A percentile compares a stretch with the other conserved stretches of the same genome.
Conservation (phyloP, 1,284 basidiomycete genomes). For the Tremellales sp. region DNA sequence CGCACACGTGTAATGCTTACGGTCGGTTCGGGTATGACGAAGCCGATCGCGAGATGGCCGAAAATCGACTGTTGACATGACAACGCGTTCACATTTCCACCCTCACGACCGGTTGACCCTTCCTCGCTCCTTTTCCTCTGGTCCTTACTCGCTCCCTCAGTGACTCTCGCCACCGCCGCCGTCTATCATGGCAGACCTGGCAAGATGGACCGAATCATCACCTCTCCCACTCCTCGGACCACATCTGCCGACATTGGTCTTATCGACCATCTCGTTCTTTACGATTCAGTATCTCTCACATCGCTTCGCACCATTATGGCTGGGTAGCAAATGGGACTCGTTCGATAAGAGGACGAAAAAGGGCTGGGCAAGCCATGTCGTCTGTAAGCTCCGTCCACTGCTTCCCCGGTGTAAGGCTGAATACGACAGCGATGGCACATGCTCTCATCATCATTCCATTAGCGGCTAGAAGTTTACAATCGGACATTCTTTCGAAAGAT, state of each 20-base stretch:
- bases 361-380: slow-evolving; percentile 19
- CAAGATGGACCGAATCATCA: slow-evolving; percentile 1
- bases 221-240: slow-evolving; percentile 20
- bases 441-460: slow-evolving; percentile 26
- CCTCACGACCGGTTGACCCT: no score
- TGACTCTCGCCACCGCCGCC: no score
- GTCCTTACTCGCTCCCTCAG: no score
- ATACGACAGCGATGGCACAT: slow-evolving; percentile 30
- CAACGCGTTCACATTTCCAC: no score
- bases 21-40: no score
- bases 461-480: slow-evolving; percentile 15
- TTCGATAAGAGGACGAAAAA: slow-evolving; percentile 16
- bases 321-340: slow-evolving; percentile 9
- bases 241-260: slow-evolving; percentile 20
- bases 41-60: no score
- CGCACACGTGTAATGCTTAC: no score
- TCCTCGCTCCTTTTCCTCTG: no score
- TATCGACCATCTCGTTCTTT: slow-evolving; percentile 22
- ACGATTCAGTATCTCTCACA: slow-evolving; percentile 15
- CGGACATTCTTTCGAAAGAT: slow-evolving; percentile 15
- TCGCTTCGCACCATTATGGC: slow-evolving; percentile 7
- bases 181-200: not conserved
- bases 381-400: slow-evolving; percentile 15
- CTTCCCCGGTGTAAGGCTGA: slow-evolving; percentile 2
- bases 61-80: no score